These are phyloP conservation scores for Oenanthe javanica DNA, from an alignment of 140 eudicot species.

Conservation along the genomic window DNA sequence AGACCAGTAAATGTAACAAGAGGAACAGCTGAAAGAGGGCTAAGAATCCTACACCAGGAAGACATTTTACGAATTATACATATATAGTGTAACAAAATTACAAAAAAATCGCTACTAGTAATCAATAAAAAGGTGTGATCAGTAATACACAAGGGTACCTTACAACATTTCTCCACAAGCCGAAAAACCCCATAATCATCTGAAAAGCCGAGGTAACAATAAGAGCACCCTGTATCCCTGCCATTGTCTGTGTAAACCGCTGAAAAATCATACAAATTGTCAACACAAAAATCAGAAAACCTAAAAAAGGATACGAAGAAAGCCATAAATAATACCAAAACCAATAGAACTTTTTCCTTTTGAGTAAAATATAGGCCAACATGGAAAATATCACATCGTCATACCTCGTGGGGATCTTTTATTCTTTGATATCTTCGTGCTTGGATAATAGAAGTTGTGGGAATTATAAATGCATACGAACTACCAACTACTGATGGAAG, in stretches of 20 bases:
- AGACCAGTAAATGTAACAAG: slow-evolving; percentile 67
- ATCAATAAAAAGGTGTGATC: background rate
- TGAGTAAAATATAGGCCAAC: background rate
- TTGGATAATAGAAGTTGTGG: slow-evolving; percentile 40
- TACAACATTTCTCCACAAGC: slow-evolving; percentile 68
- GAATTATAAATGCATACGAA: slow-evolving; percentile 53
- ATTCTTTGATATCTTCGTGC: slow-evolving; percentile 32
- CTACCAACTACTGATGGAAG: slow-evolving; percentile 58
- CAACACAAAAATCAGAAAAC: background rate
- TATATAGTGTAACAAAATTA: background rate
- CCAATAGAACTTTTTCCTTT: background rate
- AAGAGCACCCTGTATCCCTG: slow-evolving; percentile 82
- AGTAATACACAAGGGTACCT: slow-evolving; percentile 28
- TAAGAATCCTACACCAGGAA: slow-evolving; percentile 45
- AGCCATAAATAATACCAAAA: background rate
- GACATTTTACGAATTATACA: background rate
- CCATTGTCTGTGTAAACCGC: slow-evolving; percentile 70
- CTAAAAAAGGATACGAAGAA: background rate
- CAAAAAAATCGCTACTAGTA: background rate
- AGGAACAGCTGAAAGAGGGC: slow-evolving; percentile 76
- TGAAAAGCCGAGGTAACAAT: slow-evolving; percentile 49
- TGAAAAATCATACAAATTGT: slow-evolving; percentile 14
- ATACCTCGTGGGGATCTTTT: slow-evolving; percentile 40
- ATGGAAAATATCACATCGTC: background rate
- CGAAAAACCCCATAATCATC: slow-evolving; percentile 52